Conservation (phyloP, 2,329 filamentous ascomycete species). For the Pseudocercospora vitis region DNA sequence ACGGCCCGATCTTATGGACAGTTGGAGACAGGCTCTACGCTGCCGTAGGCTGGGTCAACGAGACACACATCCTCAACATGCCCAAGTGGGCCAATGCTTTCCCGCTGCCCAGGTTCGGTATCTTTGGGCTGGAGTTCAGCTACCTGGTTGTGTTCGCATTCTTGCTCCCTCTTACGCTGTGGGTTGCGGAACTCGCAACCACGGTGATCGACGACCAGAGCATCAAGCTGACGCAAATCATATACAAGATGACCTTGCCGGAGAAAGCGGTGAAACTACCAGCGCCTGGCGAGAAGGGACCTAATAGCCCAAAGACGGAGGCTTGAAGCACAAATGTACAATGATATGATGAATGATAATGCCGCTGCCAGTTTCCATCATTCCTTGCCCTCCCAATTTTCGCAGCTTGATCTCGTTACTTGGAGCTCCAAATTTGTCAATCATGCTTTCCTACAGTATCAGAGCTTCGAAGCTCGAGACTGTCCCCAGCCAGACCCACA, state of each 20-base stretch:
- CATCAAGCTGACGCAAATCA: slow-evolving; percentile 57
- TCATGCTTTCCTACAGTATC: neutral
- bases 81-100: slow-evolving; percentile 59
- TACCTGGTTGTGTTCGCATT: slow-evolving; percentile 62
- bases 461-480: neutral
- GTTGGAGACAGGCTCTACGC: slow-evolving; percentile 65
- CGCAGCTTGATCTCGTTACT: neutral
- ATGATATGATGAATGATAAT: slow-evolving; percentile 6
- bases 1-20: slow-evolving; percentile 61
- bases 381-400: neutral
- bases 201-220: slow-evolving; percentile 60
- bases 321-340: neutral
- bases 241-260: slow-evolving; percentile 51
- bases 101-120: slow-evolving; percentile 56
- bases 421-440: neutral
- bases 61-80: slow-evolving; percentile 52
- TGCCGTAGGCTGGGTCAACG: slow-evolving; percentile 57
- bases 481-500: neutral
- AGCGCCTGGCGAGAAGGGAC: slow-evolving; percentile 2
- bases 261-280: slow-evolving; percentile 12
- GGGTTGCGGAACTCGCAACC: slow-evolving; percentile 58
- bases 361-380: neutral
- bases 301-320: slow-evolving; percentile 8
- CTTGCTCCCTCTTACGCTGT: slow-evolving; percentile 60
- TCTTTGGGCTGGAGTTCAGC: slow-evolving; percentile 59